Evolutionary conservation across 2,329 filamentous ascomycete genomes (phyloP).

Genomic region (Pezicula radicicola): DNA sequence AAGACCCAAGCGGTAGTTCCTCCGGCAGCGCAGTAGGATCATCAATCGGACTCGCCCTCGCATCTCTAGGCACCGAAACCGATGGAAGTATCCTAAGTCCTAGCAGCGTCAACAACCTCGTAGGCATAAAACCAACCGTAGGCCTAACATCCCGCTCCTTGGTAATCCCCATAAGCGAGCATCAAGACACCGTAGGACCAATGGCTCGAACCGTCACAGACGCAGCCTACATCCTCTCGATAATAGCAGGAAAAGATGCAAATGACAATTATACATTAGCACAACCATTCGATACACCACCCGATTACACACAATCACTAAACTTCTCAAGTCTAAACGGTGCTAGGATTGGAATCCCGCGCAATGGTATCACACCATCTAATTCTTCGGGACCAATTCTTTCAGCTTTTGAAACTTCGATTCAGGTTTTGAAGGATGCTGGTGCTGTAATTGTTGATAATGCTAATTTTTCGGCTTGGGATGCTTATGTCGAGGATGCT

Average conservation of each 20-base stretch:
- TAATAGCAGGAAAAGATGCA: constrained; percentile 58
- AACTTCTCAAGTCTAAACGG: constrained; percentile 48
- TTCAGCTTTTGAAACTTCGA: constrained; percentile 51
- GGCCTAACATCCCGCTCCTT: constrained; percentile 58
- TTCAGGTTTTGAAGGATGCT: constrained; percentile 48
- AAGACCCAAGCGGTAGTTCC: constrained; percentile 61
- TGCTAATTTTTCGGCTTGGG: constrained; percentile 54
- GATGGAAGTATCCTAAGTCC: constrained; percentile 61
- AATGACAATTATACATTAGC: constrained; percentile 62
- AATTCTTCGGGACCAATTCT: constrained; percentile 38
- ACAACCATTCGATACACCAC: constrained; percentile 51
- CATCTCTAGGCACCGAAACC: constrained; percentile 61
- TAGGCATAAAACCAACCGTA: constrained; percentile 65
- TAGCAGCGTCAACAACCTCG: constrained; percentile 50
- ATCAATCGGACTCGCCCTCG: constrained; percentile 56
- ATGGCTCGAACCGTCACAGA: constrained; percentile 65
- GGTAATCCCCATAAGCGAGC: constrained; percentile 62
- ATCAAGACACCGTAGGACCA: constrained; percentile 63
- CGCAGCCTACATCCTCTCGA: constrained; percentile 58
- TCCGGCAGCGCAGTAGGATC: constrained; percentile 59
- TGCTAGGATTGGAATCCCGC: constrained; percentile 61
- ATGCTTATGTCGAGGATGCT: constrained; percentile 35
- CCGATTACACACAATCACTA: constrained; percentile 60
- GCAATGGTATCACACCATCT: constrained; percentile 48
- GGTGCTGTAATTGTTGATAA: constrained; percentile 60